phyloP scores from a whole-genome alignment of 169 alveolate species.

The Theileria sp. region DNA sequence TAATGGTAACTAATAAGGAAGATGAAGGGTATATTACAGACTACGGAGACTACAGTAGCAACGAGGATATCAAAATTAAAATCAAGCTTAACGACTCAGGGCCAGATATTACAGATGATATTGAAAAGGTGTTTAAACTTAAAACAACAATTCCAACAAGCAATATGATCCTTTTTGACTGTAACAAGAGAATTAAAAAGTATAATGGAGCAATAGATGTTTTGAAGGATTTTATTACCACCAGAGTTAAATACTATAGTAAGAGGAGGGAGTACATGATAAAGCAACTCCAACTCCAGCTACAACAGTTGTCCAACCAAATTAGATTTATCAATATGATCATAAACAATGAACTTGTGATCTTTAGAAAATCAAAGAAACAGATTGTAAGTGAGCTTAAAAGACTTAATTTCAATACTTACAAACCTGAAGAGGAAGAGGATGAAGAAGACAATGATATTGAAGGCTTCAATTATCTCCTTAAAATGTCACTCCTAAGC shows the following conservation, averaged over 20 bases:
- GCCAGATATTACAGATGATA: conserved; percentile 77
- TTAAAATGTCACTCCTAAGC: conserved; percentile 92
- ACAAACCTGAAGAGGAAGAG: not conserved
- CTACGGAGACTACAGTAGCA: conserved; percentile 83
- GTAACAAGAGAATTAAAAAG: conserved; percentile 85
- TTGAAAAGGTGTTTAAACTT: conserved; percentile 91
- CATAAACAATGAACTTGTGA: conserved; percentile 82
- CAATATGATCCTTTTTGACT: conserved; percentile 93
- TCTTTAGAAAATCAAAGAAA: conserved; percentile 73
- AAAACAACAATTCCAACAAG: conserved; percentile 83
- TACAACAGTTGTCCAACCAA: conserved; percentile 81
- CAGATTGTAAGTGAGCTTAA: conserved; percentile 79
- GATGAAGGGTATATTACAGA: conserved; percentile 72
- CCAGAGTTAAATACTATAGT: conserved; percentile 87
- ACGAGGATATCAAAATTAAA: conserved; percentile 82
- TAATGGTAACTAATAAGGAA: conserved; percentile 33
- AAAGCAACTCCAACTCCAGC: conserved; percentile 81
- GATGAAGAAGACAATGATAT: conserved; percentile 40
- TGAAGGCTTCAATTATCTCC: conserved; percentile 90
- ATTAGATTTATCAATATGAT: conserved; percentile 86
- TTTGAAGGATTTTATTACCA: conserved; percentile 88
- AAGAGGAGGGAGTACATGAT: conserved; percentile 85
- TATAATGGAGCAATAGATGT: conserved; percentile 90
- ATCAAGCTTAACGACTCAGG: conserved; percentile 75
- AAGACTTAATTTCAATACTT: conserved; percentile 80